Percentiles rank a stretch among this genome's conserved stretches.
These are phyloP conservation scores for Talaromyces sp. DNA, from an alignment of 2,329 filamentous ascomycete genomes.

Conservation along the genomic window DNA sequence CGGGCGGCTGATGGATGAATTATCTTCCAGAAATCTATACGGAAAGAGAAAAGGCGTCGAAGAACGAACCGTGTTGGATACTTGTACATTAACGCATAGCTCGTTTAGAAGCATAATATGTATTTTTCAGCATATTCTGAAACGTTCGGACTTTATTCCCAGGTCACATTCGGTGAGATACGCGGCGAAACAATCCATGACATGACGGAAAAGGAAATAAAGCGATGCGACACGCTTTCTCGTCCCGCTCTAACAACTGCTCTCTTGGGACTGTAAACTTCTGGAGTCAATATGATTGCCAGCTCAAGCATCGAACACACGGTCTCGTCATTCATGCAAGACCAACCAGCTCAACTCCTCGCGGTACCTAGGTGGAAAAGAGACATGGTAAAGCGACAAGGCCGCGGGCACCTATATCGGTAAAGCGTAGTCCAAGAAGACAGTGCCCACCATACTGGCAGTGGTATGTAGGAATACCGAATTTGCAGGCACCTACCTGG, in stretches of 20 bases:
- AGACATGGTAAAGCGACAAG: too few species aligned
- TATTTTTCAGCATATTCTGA: neutral
- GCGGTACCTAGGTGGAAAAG: too few species aligned
- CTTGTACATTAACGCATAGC: constrained; percentile 10
- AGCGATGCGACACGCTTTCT: neutral
- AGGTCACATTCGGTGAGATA: neutral
- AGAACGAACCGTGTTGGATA: neutral
- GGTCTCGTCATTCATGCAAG: too few species aligned
- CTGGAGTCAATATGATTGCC: too few species aligned
- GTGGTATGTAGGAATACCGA: neutral
- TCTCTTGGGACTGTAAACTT: too few species aligned
- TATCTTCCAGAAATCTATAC: neutral
- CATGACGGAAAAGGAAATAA: neutral
- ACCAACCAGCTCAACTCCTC: too few species aligned
- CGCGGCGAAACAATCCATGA: neutral
- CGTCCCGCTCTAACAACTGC: too few species aligned
- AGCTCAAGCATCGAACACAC: too few species aligned
- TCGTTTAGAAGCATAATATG: constrained; percentile 1
- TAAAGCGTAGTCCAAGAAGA: too few species aligned
- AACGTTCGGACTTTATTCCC: neutral
- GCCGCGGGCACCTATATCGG: too few species aligned
- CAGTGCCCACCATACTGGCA: neutral
- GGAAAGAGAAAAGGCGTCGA: neutral
- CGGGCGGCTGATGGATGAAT: neutral
- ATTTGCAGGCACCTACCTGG: neutral